Evolutionary conservation across 495 filamentous ascomycete genomes (phyloP), one percentile per base, ranked within the genome.

Genomic region (Amorphotheca resinae): DNA sequence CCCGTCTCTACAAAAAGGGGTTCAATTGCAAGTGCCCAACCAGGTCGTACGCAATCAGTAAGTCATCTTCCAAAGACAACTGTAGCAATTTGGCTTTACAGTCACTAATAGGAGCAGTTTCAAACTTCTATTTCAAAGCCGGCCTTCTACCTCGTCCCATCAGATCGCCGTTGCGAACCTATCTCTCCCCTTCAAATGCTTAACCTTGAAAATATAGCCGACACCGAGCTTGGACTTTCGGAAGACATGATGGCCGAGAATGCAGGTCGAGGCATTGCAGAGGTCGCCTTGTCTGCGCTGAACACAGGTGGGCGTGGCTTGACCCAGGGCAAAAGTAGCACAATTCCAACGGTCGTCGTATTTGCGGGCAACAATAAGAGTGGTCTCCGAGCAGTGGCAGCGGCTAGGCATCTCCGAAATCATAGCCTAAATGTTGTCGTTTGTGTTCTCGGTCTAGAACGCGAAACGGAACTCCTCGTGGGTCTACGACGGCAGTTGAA

Each of bases 161-260:
- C 77, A 3, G 81, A 82, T 54, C 67, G 79, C 28, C 75, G 73
- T 45, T 84, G 89, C 47, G 84, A 89, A 35, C 76, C 80, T 11
- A 76, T 95, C 42, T 83, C 79, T 38, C 83, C 88, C 14, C 60
- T 88, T 23, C 85, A 89, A 54, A 88, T 93, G 67, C 73, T 89
- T 23, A 87, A 89, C 47, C 72, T 95, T 18, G 91, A 98, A 60
- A 86, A 87, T 50, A 78, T 88, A 40, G 84, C 87, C 0, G 76
- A 83, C 31, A 72, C 77, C 18, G 86, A 94, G 46, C 76, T 91
- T 46, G 86, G 85, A 3, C 65, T 98, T 33, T 82, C 81, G 0
- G 84, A 89, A 55, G 84, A 91, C 38, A 79, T 95, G 54, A 82
- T 95, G 60, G 79, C 85, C 0, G 91, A 95, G 55, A 94, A 89